Evolutionary conservation across 106 monocot species (phyloP).

Genomic region (Dendrobium chrysotoxum): DNA sequence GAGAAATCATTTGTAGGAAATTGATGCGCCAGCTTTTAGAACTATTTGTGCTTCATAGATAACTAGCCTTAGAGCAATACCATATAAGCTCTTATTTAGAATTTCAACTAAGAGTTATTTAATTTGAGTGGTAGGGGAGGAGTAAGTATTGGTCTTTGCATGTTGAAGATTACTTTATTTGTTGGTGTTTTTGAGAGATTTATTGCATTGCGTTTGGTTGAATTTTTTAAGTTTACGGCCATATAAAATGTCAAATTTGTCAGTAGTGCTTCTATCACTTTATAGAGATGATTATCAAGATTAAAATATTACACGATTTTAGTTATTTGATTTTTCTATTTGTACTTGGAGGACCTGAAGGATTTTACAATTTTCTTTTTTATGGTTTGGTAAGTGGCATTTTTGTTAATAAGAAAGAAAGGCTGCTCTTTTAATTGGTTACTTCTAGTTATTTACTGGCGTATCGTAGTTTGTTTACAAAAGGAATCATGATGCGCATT

Average conservation of each 20-base stretch:
- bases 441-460: not conserved
- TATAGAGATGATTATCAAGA: not conserved
- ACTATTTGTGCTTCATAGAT: not conserved
- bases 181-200: not conserved
- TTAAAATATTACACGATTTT: not conserved
- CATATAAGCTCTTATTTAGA: not conserved
- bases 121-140: not conserved
- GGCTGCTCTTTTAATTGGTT: not conserved
- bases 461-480: not conserved
- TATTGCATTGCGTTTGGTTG: not conserved
- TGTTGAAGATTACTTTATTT: not conserved
- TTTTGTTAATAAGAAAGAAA: not conserved
- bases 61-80: not conserved
- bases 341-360: not conserved
- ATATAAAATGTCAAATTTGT: not conserved
- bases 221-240: not conserved
- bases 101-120: not conserved
- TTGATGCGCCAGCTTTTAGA: not conserved
- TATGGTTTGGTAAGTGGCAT: not conserved
- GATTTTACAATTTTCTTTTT: not conserved
- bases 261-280: too few species aligned
- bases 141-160: not conserved
- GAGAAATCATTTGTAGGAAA: not conserved
- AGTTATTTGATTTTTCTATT: not conserved
- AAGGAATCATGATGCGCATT: not conserved